These are phyloP conservation scores for Acmispon strigosus DNA, from an alignment of 306 rosid genomes.

Conservation along the genomic window DNA sequence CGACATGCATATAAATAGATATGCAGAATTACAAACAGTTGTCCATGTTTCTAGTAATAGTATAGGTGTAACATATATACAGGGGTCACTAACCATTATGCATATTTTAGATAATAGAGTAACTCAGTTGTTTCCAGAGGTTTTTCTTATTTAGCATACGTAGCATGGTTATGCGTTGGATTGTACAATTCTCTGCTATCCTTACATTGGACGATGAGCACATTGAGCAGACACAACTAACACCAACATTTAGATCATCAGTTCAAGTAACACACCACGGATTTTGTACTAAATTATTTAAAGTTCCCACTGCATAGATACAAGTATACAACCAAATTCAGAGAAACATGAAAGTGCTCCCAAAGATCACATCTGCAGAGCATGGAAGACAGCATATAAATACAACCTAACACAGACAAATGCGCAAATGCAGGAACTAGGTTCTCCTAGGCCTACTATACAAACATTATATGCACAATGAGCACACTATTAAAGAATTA, in stretches of 20 bases:
- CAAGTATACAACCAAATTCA: not conserved
- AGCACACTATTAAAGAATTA: too few species aligned
- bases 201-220: not conserved
- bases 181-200: not conserved
- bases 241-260: not conserved
- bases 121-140: not conserved
- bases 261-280: not conserved
- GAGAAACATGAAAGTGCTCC: not conserved
- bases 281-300: not conserved
- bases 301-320: too few species aligned
- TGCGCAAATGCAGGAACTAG: too few species aligned
- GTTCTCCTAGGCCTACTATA: not conserved
- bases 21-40: not conserved
- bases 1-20: not conserved
- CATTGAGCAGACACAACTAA: not conserved
- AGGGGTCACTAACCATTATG: not conserved
- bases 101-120: not conserved
- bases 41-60: not conserved
- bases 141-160: not conserved
- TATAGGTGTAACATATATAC: not conserved
- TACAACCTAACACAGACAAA: too few species aligned
- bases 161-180: not conserved
- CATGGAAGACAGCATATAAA: not conserved
- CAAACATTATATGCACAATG: too few species aligned
- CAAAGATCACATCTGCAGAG: not conserved